These are phyloP conservation scores for Hygrophoropsis aurantiaca DNA, from an alignment of 768 basidiomycete species.

Conservation along the genomic window DNA sequence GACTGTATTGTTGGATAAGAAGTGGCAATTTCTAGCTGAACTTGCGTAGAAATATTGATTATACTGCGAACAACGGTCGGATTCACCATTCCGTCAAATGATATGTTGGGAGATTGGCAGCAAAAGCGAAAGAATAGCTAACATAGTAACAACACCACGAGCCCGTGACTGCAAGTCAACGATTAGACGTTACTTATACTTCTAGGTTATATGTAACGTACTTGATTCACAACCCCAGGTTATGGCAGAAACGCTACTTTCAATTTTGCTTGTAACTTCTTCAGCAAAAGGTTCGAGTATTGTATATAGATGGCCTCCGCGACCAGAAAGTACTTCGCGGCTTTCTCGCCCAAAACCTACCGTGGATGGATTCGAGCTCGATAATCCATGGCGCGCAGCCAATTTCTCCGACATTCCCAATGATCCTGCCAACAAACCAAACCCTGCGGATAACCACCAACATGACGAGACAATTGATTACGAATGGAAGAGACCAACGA, in stretches of 20 bases:
- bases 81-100: too few relatives aligned
- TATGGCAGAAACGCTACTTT: constrained; percentile 80
- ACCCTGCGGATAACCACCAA: constrained; percentile 2
- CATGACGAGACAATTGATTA: constrained; percentile 48
- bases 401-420: constrained; percentile 41
- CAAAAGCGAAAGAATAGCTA: too few relatives aligned
- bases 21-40: constrained; percentile 43
- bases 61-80: too few relatives aligned
- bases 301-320: constrained; percentile 85
- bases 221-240: too few relatives aligned
- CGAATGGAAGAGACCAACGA: constrained; percentile 60
- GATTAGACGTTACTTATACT: too few relatives aligned
- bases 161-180: too few relatives aligned
- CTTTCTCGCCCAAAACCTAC: constrained; percentile 70
- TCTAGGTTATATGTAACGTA: too few relatives aligned
- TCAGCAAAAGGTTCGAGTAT: constrained; percentile 79
- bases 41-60: constrained; percentile 30
- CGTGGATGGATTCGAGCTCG: constrained; percentile 45
- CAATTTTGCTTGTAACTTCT: constrained; percentile 80
- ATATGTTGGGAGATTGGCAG: too few relatives aligned
- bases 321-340: constrained; percentile 60
- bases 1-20: constrained; percentile 19
- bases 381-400: constrained; percentile 75
- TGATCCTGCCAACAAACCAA: constrained; percentile 19
- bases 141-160: too few relatives aligned